Percentiles rank a stretch among this genome's conserved stretches.
Evolutionary conservation across 2,329 filamentous ascomycete genomes (phyloP).

Genomic region (Colletotrichum falcatum): DNA sequence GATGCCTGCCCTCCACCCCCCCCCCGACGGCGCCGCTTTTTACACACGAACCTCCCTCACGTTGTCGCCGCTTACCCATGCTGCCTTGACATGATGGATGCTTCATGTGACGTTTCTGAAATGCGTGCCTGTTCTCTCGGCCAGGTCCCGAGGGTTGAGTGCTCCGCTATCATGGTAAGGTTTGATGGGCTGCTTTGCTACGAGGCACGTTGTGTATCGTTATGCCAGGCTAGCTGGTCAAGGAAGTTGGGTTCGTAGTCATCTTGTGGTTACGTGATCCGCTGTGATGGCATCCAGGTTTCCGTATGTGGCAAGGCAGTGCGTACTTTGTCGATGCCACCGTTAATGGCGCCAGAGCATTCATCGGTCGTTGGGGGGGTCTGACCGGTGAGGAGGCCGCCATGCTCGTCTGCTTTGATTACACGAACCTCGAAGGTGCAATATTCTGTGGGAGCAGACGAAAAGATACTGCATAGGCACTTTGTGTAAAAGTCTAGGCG

Average conservation of each 20-base stretch:
- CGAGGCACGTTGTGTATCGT: constrained; percentile 53
- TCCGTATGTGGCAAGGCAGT: too few species aligned
- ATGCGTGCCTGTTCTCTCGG: constrained; percentile 49
- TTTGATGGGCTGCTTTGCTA: constrained; percentile 61
- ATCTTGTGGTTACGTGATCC: too few species aligned
- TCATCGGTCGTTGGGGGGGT: constrained; percentile 48
- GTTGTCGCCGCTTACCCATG: constrained; percentile 54
- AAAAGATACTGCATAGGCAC: neutral
- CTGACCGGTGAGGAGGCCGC: neutral
- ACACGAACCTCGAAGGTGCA: neutral
- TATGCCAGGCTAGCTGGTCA: constrained; percentile 42
- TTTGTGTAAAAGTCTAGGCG: neutral
- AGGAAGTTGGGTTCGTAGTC: too few species aligned
- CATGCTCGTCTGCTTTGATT: neutral
- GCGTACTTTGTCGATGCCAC: too few species aligned
- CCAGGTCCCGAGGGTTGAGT: constrained; percentile 64
- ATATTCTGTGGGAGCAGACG: neutral
- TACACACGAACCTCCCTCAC: constrained; percentile 46
- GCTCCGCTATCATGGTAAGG: constrained; percentile 69
- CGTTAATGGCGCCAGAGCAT: constrained; percentile 43
- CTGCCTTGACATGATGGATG: constrained; percentile 48
- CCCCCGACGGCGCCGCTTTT: constrained; percentile 41
- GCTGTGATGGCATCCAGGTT: too few species aligned
- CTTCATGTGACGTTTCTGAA: constrained; percentile 47
- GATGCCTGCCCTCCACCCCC: constrained; percentile 42